Percentiles rank a stretch among this genome's conserved stretches.
phyloP scores from a whole-genome alignment of 352 stramenopile species.

The Pythium grandisporangium region DNA sequence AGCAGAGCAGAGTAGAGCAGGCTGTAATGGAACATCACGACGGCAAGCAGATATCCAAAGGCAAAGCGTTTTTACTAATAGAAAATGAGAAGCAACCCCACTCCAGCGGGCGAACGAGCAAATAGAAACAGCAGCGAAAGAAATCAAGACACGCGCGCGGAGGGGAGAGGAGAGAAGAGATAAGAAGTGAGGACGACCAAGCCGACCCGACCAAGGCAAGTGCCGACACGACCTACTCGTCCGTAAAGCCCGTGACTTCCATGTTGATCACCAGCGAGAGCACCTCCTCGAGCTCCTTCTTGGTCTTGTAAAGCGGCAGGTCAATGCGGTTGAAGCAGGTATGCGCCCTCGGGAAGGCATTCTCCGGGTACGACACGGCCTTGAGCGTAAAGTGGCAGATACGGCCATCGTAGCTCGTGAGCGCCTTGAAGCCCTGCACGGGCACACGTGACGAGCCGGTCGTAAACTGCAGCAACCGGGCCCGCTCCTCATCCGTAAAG shows the following conservation, averaged over 20 bases:
- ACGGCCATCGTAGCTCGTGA: constrained; percentile 48
- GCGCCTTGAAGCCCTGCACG: constrained; percentile 54
- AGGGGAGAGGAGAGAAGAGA: too few species aligned
- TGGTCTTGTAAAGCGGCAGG: constrained; percentile 88
- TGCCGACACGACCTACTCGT: too few species aligned
- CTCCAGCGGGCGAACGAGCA: too few species aligned
- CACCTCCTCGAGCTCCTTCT: constrained; percentile 89
- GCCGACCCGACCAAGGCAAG: too few species aligned
- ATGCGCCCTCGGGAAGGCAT: constrained; percentile 35
- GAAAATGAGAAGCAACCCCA: too few species aligned
- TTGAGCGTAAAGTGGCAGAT: constrained; percentile 61
- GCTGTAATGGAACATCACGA: too few species aligned
- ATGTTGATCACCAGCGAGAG: constrained; percentile 93
- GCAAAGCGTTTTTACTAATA: too few species aligned
- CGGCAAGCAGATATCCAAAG: too few species aligned
- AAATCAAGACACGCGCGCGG: too few species aligned
- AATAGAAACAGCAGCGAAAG: too few species aligned
- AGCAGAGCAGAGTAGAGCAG: too few species aligned
- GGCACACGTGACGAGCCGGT: constrained; percentile 46
- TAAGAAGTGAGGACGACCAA: too few species aligned
- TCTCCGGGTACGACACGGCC: constrained; percentile 41
- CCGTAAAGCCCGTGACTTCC: constrained; percentile 89
- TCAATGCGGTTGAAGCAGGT: constrained; percentile 79
- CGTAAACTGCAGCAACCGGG: constrained; percentile 43
- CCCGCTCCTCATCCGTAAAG: constrained; percentile 46